phyloP scores from a whole-genome alignment of 2,329 filamentous ascomycete genomes.

The Aphanocladium album region DNA sequence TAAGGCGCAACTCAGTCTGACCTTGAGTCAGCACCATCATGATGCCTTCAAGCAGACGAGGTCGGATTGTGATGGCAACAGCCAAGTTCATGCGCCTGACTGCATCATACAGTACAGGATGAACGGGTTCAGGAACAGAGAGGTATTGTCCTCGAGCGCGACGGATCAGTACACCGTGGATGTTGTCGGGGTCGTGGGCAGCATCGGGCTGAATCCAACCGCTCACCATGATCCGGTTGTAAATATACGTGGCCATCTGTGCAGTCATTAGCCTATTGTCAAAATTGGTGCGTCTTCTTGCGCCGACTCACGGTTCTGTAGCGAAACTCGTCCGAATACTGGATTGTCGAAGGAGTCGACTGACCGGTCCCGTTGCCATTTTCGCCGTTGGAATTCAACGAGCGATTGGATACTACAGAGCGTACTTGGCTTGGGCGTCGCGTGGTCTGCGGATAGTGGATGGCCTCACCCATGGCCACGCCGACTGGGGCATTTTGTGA shows the following conservation, averaged over 20 bases:
- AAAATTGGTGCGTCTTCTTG: no score
- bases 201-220: conserved; percentile 25
- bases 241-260: conserved; percentile 29
- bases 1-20: conserved; percentile 38
- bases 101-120: conserved; percentile 34
- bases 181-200: conserved; percentile 18
- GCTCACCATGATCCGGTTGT: conserved; percentile 23
- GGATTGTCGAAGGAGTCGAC: neutral
- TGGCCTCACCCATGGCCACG: neutral
- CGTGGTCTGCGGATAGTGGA: neutral
- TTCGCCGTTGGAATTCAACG: neutral
- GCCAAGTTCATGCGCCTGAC: conserved; percentile 40
- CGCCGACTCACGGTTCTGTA: conserved; percentile 25
- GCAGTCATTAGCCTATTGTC: neutral
- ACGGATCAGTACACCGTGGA: conserved; percentile 33
- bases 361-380: neutral
- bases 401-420: conserved; percentile 1
- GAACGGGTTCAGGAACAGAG: conserved; percentile 34
- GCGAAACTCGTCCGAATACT: conserved; percentile 26
- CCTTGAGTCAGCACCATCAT: conserved; percentile 34
- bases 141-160: conserved; percentile 36
- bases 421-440: neutral
- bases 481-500: neutral
- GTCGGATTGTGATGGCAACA: conserved; percentile 45
- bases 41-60: conserved; percentile 41